Conservation (phyloP, 1,284 basidiomycete genomes). For the Baeospora myosura region DNA sequence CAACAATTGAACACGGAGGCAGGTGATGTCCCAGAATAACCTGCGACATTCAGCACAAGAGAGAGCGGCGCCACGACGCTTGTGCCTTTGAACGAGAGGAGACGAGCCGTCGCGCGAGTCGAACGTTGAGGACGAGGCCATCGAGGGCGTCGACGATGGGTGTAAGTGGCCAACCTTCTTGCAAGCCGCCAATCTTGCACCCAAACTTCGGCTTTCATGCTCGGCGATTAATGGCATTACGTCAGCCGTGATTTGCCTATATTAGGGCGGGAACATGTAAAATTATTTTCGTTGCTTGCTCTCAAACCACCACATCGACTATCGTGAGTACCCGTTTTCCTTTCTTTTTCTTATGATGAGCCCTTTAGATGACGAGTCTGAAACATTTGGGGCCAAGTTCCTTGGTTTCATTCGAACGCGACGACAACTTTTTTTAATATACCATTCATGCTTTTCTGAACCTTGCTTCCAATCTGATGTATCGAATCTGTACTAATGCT, state of each 20-base stretch:
- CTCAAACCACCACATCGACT: background rate
- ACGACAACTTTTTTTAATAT: conserved; percentile 56
- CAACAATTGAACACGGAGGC: background rate
- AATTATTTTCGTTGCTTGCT: background rate
- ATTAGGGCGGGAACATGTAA: conserved; percentile 2
- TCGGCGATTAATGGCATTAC: too few species aligned
- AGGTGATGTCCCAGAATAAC: conserved; percentile 26
- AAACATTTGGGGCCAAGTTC: conserved; percentile 51
- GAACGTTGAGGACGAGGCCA: conserved; percentile 24
- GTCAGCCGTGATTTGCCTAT: too few species aligned
- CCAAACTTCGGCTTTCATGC: too few species aligned
- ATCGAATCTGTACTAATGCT: too few species aligned
- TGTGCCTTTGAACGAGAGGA: conserved; percentile 36
- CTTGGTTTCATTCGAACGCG: conserved; percentile 46
- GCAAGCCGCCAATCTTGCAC: too few species aligned
- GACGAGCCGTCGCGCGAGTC: conserved; percentile 21
- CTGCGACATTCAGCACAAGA: conserved; percentile 58
- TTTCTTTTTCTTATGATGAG: conserved; percentile 47
- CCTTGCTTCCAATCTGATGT: conserved; percentile 11
- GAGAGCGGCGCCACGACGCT: conserved; percentile 43
- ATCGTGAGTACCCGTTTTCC: conserved; percentile 20
- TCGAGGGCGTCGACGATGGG: conserved; percentile 14
- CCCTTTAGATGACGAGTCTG: conserved; percentile 85
- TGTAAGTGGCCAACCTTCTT: too few species aligned
- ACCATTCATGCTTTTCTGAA: conserved; percentile 91